phyloP scores from a whole-genome alignment of 1,139 yeast genomes.

The Kurtzmaniella quercitrusa region DNA sequence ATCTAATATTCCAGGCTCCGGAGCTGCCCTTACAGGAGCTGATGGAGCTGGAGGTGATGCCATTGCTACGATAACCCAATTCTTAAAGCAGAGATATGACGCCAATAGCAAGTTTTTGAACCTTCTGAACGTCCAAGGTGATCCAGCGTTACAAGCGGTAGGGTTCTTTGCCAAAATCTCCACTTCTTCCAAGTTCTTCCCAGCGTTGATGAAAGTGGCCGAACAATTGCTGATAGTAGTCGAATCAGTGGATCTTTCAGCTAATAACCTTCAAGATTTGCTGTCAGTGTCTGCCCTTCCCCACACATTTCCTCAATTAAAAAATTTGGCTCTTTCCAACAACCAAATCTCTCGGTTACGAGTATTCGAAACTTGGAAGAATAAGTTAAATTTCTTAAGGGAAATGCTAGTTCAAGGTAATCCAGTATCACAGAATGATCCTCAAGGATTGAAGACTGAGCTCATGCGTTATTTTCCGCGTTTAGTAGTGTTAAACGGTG shows the following conservation, averaged over 20 bases:
- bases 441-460: neutral
- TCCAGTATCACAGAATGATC: slow-evolving; percentile 49
- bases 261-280: slow-evolving; percentile 64
- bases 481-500: slow-evolving; percentile 74
- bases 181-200: slow-evolving; percentile 73
- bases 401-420: slow-evolving; percentile 77
- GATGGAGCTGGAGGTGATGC: slow-evolving; percentile 16
- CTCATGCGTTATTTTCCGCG: slow-evolving; percentile 55
- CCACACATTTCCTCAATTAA: slow-evolving; percentile 66
- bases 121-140: slow-evolving; percentile 63
- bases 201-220: slow-evolving; percentile 87
- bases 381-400: slow-evolving; percentile 66
- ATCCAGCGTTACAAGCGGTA: slow-evolving; percentile 52
- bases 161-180: slow-evolving; percentile 66
- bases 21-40: slow-evolving; percentile 8
- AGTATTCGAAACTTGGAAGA: slow-evolving; percentile 70
- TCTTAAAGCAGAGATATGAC: slow-evolving; percentile 65
- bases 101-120: slow-evolving; percentile 64
- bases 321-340: slow-evolving; percentile 75
- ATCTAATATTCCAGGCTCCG: slow-evolving; percentile 1
- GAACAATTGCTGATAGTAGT: slow-evolving; percentile 49
- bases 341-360: slow-evolving; percentile 60
- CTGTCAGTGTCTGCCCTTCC: slow-evolving; percentile 62
- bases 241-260: slow-evolving; percentile 72
- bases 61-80: slow-evolving; percentile 56